These are phyloP conservation scores for Kodamaea kaohsiungensis DNA, from an alignment of 805 yeast species.

Conservation along the genomic window DNA sequence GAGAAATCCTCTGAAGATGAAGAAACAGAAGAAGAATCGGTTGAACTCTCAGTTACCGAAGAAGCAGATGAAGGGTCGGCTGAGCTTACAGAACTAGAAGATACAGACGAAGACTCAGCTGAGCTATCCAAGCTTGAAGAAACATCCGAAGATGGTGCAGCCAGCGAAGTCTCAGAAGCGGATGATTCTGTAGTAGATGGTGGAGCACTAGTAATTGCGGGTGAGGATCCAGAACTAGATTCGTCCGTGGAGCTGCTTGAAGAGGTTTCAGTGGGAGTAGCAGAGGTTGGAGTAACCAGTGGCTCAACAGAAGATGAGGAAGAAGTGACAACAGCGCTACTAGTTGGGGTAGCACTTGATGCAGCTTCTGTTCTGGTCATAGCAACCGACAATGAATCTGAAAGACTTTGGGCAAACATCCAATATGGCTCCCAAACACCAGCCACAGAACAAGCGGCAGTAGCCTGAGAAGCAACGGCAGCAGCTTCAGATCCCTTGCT, in stretches of 20 bases:
- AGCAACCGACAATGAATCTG: constrained; percentile 28
- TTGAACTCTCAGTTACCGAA: too few species aligned
- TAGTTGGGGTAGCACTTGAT: constrained; percentile 13
- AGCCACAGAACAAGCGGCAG: constrained; percentile 33
- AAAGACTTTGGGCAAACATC: constrained; percentile 26
- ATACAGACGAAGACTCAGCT: too few species aligned
- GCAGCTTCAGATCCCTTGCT: constrained; percentile 30
- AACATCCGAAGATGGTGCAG: background rate
- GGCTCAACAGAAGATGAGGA: constrained; percentile 8
- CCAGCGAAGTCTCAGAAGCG: background rate
- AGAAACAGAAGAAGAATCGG: too few species aligned
- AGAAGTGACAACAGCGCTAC: constrained; percentile 4
- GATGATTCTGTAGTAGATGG: background rate
- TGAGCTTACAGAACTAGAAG: too few species aligned
- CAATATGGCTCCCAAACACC: constrained; percentile 39
- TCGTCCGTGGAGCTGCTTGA: background rate
- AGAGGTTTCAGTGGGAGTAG: constrained; percentile 5
- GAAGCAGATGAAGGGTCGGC: too few species aligned
- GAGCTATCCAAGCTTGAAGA: too few species aligned
- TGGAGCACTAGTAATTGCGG: background rate
- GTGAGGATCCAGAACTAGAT: background rate
- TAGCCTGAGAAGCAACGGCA: constrained; percentile 31
- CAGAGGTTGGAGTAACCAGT: background rate
- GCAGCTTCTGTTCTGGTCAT: constrained; percentile 16
- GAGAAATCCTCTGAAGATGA: too few species aligned